Evolutionary conservation across 2,329 filamentous ascomycete genomes (phyloP).

Genomic region (Pyrenochaeta sp.): DNA sequence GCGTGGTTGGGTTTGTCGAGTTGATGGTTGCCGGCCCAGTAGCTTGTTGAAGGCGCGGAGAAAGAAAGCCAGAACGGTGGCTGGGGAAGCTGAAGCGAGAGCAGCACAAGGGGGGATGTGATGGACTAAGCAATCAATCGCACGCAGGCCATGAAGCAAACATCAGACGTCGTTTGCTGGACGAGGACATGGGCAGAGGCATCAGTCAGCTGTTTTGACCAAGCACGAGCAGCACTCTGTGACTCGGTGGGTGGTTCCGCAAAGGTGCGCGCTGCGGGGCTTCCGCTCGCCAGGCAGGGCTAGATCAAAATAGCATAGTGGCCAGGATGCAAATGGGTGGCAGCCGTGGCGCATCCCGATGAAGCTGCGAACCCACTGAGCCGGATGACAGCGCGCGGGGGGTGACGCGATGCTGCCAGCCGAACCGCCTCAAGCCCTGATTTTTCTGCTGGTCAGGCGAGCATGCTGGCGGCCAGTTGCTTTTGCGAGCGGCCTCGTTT

Average conservation of each 20-base stretch:
- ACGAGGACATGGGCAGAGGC: too few relatives aligned
- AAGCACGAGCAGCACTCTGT: conserved; percentile 20
- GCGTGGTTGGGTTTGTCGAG: conserved; percentile 10
- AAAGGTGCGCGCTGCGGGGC: conserved; percentile 33
- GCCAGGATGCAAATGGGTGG: conserved; percentile 23
- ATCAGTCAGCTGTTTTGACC: conserved; percentile 3
- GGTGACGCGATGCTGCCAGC: conserved; percentile 34
- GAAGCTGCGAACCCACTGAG: conserved; percentile 36
- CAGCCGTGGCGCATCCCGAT: conserved; percentile 35
- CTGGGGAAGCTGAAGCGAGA: too few relatives aligned
- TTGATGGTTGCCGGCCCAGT: too few relatives aligned
- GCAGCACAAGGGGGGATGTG: too few relatives aligned
- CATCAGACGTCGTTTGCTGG: too few relatives aligned
- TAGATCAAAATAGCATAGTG: conserved; percentile 38
- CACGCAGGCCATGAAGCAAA: too few relatives aligned
- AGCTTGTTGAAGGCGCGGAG: too few relatives aligned
- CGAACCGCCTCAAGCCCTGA: conserved; percentile 22
- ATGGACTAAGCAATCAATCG: too few relatives aligned
- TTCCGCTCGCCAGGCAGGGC: conserved; percentile 27
- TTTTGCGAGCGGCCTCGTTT: too few relatives aligned
- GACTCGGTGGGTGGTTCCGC: conserved; percentile 24
- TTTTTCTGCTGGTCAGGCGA: conserved; percentile 26
- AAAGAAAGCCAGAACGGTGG: too few relatives aligned
- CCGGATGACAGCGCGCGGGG: conserved; percentile 40
- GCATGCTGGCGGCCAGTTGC: too few relatives aligned